Conservation (phyloP, 805 yeast genomes). For the Barnettozyma vustinii region DNA sequence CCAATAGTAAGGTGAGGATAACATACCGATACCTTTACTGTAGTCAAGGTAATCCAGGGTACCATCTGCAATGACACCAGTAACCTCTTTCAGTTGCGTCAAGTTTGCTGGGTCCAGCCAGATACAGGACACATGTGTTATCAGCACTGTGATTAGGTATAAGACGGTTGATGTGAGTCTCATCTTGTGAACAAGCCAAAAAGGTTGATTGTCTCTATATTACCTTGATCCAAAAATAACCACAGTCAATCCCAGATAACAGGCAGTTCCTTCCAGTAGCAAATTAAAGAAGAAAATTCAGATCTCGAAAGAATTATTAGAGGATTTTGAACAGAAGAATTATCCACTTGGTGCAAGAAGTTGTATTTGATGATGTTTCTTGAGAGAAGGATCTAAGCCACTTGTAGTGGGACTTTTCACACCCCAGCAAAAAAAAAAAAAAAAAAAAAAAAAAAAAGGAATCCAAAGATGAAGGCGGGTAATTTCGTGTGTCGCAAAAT, state of each 20-base stretch:
- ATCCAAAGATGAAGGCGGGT: too few relatives aligned
- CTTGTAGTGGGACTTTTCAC: background rate
- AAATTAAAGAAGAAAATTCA: background rate
- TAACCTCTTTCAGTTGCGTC: conserved; percentile 37
- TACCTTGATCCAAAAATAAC: background rate
- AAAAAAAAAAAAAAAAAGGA: background rate
- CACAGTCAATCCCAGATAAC: background rate
- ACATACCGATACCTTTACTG: conserved; percentile 72
- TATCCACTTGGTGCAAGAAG: background rate
- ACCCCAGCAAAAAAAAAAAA: background rate
- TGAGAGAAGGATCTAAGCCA: background rate
- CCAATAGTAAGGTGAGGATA: conserved; percentile 75
- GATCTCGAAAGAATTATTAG: background rate
- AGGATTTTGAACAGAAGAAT: background rate
- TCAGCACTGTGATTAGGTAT: conserved; percentile 1
- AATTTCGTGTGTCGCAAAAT: background rate
- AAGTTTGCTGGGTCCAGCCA: conserved; percentile 27
- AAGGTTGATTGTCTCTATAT: background rate
- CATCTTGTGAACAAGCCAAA: conserved; percentile 1
- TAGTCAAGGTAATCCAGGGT: conserved; percentile 71
- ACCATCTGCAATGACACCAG: conserved; percentile 56
- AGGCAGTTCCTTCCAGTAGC: background rate
- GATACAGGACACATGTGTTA: conserved; percentile 11
- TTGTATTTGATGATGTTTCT: background rate
- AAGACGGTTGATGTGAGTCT: conserved; percentile 1